Base-by-base conservation (phyloP, 371 early-diverging fungal species). In the Mucor circinelloides region DNA sequence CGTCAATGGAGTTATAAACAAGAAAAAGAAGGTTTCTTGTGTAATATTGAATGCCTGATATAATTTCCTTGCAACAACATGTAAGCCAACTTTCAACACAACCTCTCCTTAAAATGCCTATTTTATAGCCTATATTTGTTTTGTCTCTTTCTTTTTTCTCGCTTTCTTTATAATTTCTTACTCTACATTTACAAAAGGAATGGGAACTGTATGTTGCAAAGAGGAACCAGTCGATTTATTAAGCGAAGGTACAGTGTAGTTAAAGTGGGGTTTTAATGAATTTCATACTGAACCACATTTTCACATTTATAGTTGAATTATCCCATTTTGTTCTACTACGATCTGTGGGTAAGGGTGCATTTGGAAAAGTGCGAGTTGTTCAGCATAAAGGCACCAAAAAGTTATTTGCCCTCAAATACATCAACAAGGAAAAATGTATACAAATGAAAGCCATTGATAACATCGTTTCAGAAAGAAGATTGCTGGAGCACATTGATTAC, bases 341-440 rank as follows among this genome's bases (percentile, higher is more conserved):
- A 52, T 87, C 87, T 0, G 87, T 93, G 21, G 91, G 92, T 6
- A 88, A 86, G 71, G 93, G 93, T 0, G 87, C 91, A 0, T 93
- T 92, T 72, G 91, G 92, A 65, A 93, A 92, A 78, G 91, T 93
- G 19, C 88, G 94, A 21, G 90, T 96, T 0, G 95, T 96, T 10
- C 94, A 95, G 75, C 93, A 95, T 75, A 93, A 91, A 71, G 79
- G 83, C 36, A 87, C 89, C 13, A 83, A 82, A 27, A 63, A 77
- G 54, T 21, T 85, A 4, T 89, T 76, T 64, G 90, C 90, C 3
- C 63, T 89, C 36, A 89, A 89, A 65, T 89, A 89, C 63, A 89
- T 88, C 64, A 79, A 79, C 66, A 89, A 89, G 66, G 68, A 72
- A 5, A 76, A 85, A 69, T 87, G 87, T 61, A 85, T 89, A 23